phyloP scores from a whole-genome alignment of 371 early-diverging fungal genomes.

The Mortierella sp. region DNA sequence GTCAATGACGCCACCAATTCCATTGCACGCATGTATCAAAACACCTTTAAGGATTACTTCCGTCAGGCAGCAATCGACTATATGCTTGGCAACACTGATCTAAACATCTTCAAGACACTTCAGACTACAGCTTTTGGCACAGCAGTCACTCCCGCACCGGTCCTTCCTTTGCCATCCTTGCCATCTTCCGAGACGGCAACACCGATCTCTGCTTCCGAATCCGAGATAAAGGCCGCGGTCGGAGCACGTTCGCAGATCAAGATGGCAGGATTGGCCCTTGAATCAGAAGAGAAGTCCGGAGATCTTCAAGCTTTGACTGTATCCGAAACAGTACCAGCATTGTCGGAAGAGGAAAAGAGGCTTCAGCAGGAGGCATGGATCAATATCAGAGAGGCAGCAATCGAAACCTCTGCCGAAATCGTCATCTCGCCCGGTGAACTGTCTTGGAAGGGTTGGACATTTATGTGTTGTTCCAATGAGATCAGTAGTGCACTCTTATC shows the following conservation, averaged over 20 bases:
- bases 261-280: not conserved
- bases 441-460: conserved; percentile 67
- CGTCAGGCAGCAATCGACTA: conserved; percentile 58
- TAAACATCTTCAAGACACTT: conserved; percentile 53
- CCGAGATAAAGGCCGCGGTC: not conserved
- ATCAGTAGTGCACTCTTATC: conserved; percentile 37
- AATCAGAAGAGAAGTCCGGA: not conserved
- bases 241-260: not conserved
- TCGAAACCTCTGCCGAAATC: conserved; percentile 58
- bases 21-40: conserved; percentile 75
- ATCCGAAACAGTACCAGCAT: not conserved
- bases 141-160: conserved; percentile 30
- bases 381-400: conserved; percentile 44
- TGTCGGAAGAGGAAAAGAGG: conserved; percentile 10
- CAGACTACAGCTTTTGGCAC: conserved; percentile 52
- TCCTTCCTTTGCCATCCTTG: conserved; percentile 11
- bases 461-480: conserved; percentile 57
- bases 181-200: not conserved
- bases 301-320: not conserved
- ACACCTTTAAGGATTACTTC: conserved; percentile 74
- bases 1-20: conserved; percentile 82
- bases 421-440: conserved; percentile 70
- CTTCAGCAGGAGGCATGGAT: conserved; percentile 44
- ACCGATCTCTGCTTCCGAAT: not conserved
- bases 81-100: conserved; percentile 47